These are phyloP conservation scores for Nicotiana paniculata DNA, from an alignment of 257 asterid species.

Conservation along the genomic window DNA sequence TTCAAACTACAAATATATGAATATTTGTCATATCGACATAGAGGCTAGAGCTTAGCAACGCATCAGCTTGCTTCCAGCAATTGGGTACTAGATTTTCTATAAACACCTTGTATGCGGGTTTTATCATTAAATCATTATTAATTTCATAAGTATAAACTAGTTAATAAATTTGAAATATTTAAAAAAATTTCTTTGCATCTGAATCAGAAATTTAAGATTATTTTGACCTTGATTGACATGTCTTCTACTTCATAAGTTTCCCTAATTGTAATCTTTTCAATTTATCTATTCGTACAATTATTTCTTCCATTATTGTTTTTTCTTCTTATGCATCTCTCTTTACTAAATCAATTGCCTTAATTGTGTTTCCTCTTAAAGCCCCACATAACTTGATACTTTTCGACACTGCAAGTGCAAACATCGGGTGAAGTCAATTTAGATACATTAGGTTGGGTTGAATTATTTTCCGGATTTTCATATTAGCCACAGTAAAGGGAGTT, in stretches of 20 bases:
- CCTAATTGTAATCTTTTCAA: background rate
- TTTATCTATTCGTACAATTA: background rate
- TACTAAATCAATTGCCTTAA: background rate
- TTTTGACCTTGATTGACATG: background rate
- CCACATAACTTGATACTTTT: background rate
- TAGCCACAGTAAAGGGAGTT: background rate
- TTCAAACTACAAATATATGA: background rate
- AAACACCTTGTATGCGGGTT: background rate
- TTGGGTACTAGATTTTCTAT: background rate
- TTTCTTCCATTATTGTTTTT: background rate
- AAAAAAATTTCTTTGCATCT: background rate
- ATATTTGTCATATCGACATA: background rate
- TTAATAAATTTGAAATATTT: background rate
- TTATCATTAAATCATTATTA: background rate
- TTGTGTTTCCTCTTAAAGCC: background rate
- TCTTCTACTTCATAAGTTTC: background rate
- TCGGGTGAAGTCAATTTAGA: background rate
- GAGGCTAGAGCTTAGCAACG: background rate
- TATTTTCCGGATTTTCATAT: background rate
- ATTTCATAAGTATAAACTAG: background rate
- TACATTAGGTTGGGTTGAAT: background rate
- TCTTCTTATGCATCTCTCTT: background rate
- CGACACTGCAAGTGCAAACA: background rate
- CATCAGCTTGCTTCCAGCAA: background rate
- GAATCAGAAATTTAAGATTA: background rate